Conservation (phyloP, 257 asterid species). For the Leptodermis oblonga region DNA sequence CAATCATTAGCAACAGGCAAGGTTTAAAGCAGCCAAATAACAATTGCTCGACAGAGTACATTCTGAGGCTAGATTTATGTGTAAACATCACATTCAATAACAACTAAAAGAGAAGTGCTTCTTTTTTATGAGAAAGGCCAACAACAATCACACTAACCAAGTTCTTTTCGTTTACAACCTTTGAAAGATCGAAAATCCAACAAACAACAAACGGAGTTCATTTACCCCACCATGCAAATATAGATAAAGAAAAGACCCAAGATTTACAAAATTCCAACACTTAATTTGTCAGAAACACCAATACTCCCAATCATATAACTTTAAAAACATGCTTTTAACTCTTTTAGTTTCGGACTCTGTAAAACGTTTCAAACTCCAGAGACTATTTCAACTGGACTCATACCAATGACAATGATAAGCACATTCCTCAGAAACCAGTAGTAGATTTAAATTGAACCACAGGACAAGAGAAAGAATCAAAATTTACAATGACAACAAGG, state of each 20-base stretch:
- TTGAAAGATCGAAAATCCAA: background rate
- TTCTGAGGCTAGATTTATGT: background rate
- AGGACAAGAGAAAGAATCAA: background rate
- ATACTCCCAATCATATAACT: background rate
- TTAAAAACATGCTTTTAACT: background rate
- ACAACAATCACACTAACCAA: background rate
- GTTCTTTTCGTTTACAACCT: background rate
- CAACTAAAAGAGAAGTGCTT: background rate
- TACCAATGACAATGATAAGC: background rate
- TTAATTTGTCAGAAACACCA: background rate
- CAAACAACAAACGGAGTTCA: background rate
- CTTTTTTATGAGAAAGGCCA: too few species aligned
- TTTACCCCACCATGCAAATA: background rate
- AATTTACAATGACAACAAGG: background rate
- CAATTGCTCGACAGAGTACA: background rate
- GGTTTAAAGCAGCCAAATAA: background rate
- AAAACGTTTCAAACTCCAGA: background rate
- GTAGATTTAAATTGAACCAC: background rate
- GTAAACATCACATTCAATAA: background rate
- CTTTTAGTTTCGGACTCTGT: background rate
- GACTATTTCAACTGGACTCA: background rate
- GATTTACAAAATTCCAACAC: background rate
- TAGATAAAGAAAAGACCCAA: background rate
- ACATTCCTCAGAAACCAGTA: background rate
- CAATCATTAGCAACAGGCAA: conserved; percentile 13